Evolutionary conservation across 352 stramenopile genomes (phyloP).

Genomic region (Globisporangium barbulae): DNA sequence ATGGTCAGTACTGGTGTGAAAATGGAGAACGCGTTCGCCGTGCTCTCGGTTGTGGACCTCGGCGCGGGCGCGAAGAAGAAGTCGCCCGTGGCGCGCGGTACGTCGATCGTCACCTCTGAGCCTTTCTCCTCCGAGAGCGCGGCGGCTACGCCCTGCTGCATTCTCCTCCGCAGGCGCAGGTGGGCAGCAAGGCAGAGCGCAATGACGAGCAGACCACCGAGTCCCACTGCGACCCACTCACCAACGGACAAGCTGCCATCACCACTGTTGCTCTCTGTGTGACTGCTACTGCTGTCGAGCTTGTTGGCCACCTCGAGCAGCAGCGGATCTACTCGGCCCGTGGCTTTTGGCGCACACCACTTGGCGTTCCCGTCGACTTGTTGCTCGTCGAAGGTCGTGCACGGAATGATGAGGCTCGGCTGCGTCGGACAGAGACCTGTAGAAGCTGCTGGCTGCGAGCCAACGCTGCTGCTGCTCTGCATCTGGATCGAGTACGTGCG

Average conservation of each 20-base stretch:
- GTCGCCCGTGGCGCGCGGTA: not conserved
- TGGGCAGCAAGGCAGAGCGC: not conserved
- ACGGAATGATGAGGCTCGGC: conserved; percentile 39
- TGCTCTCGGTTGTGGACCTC: not conserved
- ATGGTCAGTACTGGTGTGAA: conserved; percentile 21
- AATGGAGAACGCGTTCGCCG: not conserved
- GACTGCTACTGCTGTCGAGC: conserved; percentile 6
- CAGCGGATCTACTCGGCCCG: conserved; percentile 21
- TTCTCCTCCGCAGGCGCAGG: not conserved
- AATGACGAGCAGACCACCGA: conserved; percentile 5
- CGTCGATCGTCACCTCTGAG: not conserved
- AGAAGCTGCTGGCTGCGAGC: not conserved
- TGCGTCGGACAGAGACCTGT: conserved; percentile 21
- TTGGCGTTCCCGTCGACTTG: conserved; percentile 8
- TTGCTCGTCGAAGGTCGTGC: conserved; percentile 18
- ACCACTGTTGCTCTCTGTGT: not conserved
- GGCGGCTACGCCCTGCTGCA: not conserved
- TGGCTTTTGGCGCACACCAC: conserved; percentile 41
- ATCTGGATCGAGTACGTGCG: conserved; percentile 38
- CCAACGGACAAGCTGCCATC: conserved; percentile 12
- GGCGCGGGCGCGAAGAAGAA: conserved; percentile 1
- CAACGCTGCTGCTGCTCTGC: conserved; percentile 9
- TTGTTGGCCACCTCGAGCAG: conserved; percentile 20
- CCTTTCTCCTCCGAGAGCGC: conserved; percentile 7
- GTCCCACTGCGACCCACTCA: conserved; percentile 23